Evolutionary conservation across 148 eudicot species (phyloP).

Genomic region (Beta vulgaris): DNA sequence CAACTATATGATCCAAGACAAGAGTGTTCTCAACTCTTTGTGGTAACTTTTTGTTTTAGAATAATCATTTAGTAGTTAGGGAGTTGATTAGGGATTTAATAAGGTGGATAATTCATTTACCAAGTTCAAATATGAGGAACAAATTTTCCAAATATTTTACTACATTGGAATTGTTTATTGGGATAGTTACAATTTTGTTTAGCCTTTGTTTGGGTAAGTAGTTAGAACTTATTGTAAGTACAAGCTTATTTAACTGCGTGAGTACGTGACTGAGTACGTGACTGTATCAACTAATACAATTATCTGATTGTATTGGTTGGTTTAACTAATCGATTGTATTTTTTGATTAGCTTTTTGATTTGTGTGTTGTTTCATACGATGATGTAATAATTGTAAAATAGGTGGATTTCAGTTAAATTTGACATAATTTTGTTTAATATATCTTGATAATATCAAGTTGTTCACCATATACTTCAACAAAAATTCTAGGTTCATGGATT

Average conservation of each 20-base stretch:
- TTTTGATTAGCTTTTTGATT: no score
- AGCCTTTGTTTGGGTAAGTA: neutral
- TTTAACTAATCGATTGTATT: no score
- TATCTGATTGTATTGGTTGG: no score
- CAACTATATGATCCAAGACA: conserved; percentile 27
- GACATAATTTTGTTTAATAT: no score
- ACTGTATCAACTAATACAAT: no score
- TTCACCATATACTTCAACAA: no score
- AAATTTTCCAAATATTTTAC: neutral
- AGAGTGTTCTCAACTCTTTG: conserved; percentile 18
- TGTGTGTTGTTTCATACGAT: no score
- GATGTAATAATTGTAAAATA: no score
- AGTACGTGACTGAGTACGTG: no score
- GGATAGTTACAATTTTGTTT: neutral
- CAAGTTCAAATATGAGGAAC: neutral
- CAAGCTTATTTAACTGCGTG: neutral
- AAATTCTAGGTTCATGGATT: no score
- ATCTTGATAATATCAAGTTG: no score
- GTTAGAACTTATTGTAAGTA: neutral
- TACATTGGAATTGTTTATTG: neutral
- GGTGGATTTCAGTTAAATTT: no score
- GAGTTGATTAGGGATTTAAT: neutral
- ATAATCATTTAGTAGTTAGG: neutral
- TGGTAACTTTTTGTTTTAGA: neutral
- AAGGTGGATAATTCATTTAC: neutral